phyloP scores from a whole-genome alignment of 345 rosid species.

The Arabis hirsuta region DNA sequence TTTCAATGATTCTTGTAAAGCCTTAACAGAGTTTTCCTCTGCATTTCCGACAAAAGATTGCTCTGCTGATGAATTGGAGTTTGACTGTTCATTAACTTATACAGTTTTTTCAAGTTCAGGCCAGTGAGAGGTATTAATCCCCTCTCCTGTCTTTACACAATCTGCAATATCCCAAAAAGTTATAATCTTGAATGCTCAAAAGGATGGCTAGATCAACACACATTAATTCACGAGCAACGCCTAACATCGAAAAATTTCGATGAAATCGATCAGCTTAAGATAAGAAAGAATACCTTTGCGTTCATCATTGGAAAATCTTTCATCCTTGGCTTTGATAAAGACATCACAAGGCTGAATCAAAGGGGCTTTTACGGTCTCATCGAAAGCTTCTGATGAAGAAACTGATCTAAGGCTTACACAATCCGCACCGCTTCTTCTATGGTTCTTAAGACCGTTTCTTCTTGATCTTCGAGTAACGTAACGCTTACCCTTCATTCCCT shows the following conservation, averaged over 20 bases:
- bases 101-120: slow-evolving; percentile 37
- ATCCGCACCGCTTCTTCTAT: slow-evolving; percentile 43
- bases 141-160: slow-evolving; percentile 40
- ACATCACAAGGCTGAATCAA: slow-evolving; percentile 44
- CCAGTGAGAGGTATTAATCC: slow-evolving; percentile 31
- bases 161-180: slow-evolving; percentile 23
- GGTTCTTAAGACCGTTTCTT: slow-evolving; percentile 50
- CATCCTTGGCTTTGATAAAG: slow-evolving; percentile 38
- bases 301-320: slow-evolving; percentile 27
- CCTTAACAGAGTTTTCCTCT: slow-evolving; percentile 41
- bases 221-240: neutral
- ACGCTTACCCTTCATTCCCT: slow-evolving; percentile 43
- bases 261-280: slow-evolving; percentile 10
- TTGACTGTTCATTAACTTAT: slow-evolving; percentile 32
- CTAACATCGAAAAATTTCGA: neutral
- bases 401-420: slow-evolving; percentile 40
- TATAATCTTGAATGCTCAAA: neutral
- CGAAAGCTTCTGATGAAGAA: slow-evolving; percentile 50
- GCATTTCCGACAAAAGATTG: slow-evolving; percentile 29
- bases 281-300: slow-evolving; percentile 23
- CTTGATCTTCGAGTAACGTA: slow-evolving; percentile 43
- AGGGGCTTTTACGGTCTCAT: slow-evolving; percentile 27
- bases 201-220: neutral
- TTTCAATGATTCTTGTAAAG: slow-evolving; percentile 51
- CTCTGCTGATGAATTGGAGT: slow-evolving; percentile 28